These are phyloP conservation scores for Dothidotthia symphoricarpi DNA, from an alignment of 2,329 filamentous ascomycete species.

Conservation along the genomic window DNA sequence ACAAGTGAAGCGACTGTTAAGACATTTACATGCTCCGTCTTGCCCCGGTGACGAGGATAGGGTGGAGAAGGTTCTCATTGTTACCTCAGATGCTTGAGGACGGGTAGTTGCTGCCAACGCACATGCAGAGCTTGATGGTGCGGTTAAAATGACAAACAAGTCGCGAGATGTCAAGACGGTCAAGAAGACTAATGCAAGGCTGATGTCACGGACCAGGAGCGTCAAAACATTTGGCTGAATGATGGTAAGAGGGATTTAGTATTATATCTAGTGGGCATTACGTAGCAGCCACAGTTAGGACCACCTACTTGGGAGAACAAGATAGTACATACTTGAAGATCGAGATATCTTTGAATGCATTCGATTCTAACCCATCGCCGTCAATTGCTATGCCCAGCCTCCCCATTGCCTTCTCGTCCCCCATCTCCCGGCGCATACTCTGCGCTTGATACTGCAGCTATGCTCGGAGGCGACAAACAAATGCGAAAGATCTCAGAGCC, in stretches of 20 bases:
- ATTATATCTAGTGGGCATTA: too few species aligned
- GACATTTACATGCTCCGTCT: constrained; percentile 33
- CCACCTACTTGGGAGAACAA: too few species aligned
- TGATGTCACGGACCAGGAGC: constrained; percentile 7
- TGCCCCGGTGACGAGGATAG: constrained; percentile 22
- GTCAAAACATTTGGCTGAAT: too few species aligned
- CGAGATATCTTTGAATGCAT: too few species aligned
- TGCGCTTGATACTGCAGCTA: too few species aligned
- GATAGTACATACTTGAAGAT: too few species aligned
- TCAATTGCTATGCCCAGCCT: too few species aligned
- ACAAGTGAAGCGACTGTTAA: constrained; percentile 33
- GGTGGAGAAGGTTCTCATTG: constrained; percentile 28
- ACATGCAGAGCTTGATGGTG: constrained; percentile 30
- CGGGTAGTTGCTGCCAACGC: constrained; percentile 37
- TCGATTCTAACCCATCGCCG: too few species aligned
- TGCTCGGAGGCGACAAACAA: constrained; percentile 24
- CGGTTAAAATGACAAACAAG: constrained; percentile 27
- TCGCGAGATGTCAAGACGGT: constrained; percentile 7
- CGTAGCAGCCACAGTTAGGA: too few species aligned
- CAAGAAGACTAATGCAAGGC: constrained; percentile 6
- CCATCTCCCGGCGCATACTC: too few species aligned
- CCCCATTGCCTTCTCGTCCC: too few species aligned
- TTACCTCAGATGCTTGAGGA: constrained; percentile 18
- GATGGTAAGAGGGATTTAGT: too few species aligned
- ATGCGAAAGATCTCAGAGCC: constrained; percentile 10